Percentiles rank a stretch among this genome's conserved stretches.
Evolutionary conservation across 1,139 yeast species (phyloP).

Genomic region (Scheffersomyces insectosa): DNA sequence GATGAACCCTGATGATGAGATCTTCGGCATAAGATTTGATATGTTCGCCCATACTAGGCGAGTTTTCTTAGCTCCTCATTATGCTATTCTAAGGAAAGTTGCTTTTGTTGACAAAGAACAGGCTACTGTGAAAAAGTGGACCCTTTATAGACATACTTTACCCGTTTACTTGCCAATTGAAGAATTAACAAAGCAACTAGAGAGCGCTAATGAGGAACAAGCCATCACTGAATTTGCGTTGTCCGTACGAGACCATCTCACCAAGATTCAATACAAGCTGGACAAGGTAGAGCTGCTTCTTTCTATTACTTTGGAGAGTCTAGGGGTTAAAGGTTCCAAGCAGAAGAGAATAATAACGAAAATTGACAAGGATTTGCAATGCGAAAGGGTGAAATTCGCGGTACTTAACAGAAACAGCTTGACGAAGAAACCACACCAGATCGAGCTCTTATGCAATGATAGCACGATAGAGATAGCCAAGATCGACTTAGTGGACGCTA

Average conservation of each 20-base stretch:
- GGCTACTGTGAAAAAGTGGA: conserved; percentile 22
- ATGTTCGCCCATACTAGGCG: conserved; percentile 20
- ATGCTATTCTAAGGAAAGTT: conserved; percentile 32
- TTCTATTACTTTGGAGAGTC: conserved; percentile 10
- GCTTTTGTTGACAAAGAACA: conserved; percentile 11
- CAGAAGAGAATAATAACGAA: conserved; percentile 10
- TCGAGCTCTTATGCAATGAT: conserved; percentile 22
- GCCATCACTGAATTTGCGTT: conserved; percentile 15
- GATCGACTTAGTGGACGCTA: conserved; percentile 5
- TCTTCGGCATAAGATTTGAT: conserved; percentile 43
- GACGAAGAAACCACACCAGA: conserved; percentile 6
- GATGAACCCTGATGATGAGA: conserved; percentile 21
- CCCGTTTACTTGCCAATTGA: conserved; percentile 32
- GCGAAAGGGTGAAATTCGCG: conserved; percentile 20
- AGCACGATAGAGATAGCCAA: conserved; percentile 15
- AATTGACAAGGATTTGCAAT: conserved; percentile 26
- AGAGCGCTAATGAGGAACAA: conserved; percentile 1
- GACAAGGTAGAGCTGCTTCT: conserved; percentile 27
- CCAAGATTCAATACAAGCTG: conserved; percentile 29
- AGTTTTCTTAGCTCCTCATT: conserved; percentile 34
- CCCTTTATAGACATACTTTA: conserved; percentile 36
- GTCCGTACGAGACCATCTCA: conserved; percentile 19
- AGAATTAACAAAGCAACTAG: conserved; percentile 6
- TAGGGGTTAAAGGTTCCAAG: conserved; percentile 5
- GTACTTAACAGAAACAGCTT: conserved; percentile 1